These are phyloP conservation scores for Mycena metata DNA, from an alignment of 768 basidiomycete genomes.

Conservation along the genomic window DNA sequence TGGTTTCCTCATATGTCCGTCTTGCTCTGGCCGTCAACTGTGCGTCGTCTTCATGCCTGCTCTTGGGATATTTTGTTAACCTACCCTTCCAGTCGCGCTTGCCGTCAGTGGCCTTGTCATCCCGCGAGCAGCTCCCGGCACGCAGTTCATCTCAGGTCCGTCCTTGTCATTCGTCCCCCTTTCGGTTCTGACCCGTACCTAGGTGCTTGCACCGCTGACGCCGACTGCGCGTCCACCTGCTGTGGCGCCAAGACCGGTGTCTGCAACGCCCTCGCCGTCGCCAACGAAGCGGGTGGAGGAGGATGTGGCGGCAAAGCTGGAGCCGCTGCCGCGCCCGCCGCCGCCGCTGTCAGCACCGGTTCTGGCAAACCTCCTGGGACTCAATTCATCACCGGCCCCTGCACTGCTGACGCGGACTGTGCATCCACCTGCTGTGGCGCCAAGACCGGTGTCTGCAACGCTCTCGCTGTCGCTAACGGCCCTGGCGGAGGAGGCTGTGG, in stretches of 20 bases:
- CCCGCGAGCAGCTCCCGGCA: not conserved
- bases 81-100: slow-evolving; percentile 10
- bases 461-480: slow-evolving; percentile 5
- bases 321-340: not conserved
- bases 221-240: too few relatives aligned
- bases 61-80: too few relatives aligned
- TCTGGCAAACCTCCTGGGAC: slow-evolving; percentile 6
- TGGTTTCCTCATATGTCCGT: slow-evolving; percentile 24
- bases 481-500: slow-evolving; percentile 6
- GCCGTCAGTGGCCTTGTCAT: not conserved
- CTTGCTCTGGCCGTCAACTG: slow-evolving; percentile 19
- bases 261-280: too few relatives aligned
- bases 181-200: too few relatives aligned
- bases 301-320: too few relatives aligned
- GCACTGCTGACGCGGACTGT: slow-evolving; percentile 22
- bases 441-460: not conserved
- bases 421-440: slow-evolving; percentile 14
- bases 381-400: slow-evolving; percentile 26
- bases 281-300: too few relatives aligned
- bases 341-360: not conserved
- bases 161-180: too few relatives aligned
- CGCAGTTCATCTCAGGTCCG: slow-evolving; percentile 24
- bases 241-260: too few relatives aligned
- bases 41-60: not conserved
- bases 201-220: too few relatives aligned